phyloP scores from a whole-genome alignment of 176 grass and related monocot genomes.

The Oryza glumipatula region DNA sequence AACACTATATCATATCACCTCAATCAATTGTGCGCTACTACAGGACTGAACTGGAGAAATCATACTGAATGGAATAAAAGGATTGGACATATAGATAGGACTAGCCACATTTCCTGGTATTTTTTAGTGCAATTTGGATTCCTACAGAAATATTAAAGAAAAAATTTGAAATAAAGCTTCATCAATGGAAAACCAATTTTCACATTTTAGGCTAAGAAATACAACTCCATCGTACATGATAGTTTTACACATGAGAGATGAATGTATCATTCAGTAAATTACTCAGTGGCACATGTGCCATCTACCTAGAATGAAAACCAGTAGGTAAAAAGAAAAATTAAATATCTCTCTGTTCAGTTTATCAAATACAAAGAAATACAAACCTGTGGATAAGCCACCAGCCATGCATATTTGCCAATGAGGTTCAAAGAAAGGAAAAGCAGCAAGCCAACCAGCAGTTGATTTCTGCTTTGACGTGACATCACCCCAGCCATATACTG shows the following conservation, averaged over 20 bases:
- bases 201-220: neutral
- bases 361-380: constrained; percentile 49
- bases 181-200: constrained; percentile 1
- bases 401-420: constrained; percentile 99
- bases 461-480: constrained; percentile 74
- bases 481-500: constrained; percentile 96
- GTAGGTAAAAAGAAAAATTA: constrained; percentile 21
- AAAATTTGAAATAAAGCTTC: neutral
- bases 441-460: constrained; percentile 90
- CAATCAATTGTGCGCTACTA: neutral
- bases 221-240: neutral
- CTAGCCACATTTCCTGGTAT: constrained; percentile 7
- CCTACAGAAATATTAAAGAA: constrained; percentile 23
- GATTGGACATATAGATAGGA: neutral
- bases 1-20: neutral
- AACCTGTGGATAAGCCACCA: constrained; percentile 88
- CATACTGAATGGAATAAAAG: constrained; percentile 4
- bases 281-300: neutral
- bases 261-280: constrained; percentile 14
- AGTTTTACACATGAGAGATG: constrained; percentile 15
- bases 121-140: constrained; percentile 7
- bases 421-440: constrained; percentile 97
- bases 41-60: neutral
- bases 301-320: constrained; percentile 15
- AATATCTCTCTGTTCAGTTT: constrained; percentile 26